These are phyloP conservation scores for Arabis alpina DNA, from an alignment of 345 rosid genomes.

Conservation along the genomic window DNA sequence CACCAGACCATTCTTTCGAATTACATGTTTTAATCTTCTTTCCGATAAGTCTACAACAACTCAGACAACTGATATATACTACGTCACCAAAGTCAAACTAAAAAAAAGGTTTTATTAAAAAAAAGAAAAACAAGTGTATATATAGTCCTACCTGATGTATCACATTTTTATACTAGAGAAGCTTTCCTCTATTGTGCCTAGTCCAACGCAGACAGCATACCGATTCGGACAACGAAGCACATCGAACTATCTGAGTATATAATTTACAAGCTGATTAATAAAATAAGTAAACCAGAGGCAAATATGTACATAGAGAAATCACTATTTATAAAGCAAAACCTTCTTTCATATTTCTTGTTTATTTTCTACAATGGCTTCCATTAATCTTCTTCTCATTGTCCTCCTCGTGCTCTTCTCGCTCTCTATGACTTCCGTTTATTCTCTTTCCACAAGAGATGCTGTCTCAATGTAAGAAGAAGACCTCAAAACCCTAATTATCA, in stretches of 20 bases:
- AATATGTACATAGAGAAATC: background rate
- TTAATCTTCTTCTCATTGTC: slow-evolving; percentile 10
- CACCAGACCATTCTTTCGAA: no score
- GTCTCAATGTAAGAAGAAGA: slow-evolving; percentile 22
- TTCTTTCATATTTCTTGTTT: background rate
- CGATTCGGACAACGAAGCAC: slow-evolving; percentile 9
- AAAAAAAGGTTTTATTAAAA: no score
- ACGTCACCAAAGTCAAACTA: no score
- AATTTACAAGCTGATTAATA: background rate
- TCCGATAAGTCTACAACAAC: no score
- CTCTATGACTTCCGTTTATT: background rate
- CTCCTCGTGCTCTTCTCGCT: slow-evolving; percentile 22
- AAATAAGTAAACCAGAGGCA: background rate
- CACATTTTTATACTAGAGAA: background rate
- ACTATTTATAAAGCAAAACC: background rate
- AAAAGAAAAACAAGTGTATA: no score
- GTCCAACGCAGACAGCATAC: slow-evolving; percentile 9
- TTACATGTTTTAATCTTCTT: no score
- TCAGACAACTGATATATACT: no score
- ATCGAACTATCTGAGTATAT: slow-evolving; percentile 2
- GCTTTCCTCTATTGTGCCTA: background rate
- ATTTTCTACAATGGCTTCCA: slow-evolving; percentile 30
- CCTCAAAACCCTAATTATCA: background rate
- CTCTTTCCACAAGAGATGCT: slow-evolving; percentile 13
- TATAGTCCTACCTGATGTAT: no score